phyloP scores from a whole-genome alignment of 2,329 filamentous ascomycete species.

The Fusarium pseudoanthophilum region DNA sequence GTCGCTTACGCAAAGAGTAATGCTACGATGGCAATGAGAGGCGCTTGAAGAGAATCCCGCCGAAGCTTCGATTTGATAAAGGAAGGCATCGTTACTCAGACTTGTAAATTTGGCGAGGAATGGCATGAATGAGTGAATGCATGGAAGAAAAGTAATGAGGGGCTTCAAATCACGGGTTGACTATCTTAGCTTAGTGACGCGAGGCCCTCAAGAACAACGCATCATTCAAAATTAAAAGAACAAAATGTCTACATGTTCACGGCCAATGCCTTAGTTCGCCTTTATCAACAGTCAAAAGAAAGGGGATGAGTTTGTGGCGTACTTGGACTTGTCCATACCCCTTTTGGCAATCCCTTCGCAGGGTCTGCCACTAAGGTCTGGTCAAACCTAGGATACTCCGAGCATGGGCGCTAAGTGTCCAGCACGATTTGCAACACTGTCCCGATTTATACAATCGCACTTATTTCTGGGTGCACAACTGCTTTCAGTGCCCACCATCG shows the following conservation, averaged over 20 bases:
- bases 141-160: fast-evolving
- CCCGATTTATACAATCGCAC: not conserved
- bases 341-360: not conserved
- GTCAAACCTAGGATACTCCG: not conserved
- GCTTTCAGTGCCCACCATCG: not conserved
- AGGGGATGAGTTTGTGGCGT: not conserved
- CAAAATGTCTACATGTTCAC: not conserved
- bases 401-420: not conserved
- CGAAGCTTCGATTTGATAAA: not conserved
- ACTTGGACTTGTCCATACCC: fast-evolving
- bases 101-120: fast-evolving
- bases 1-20: not conserved
- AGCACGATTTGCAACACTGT: not conserved
- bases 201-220: fast-evolving
- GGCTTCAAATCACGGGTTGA: not conserved
- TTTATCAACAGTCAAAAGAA: fast-evolving
- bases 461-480: not conserved
- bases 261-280: fast-evolving
- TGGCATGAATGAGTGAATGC: not conserved
- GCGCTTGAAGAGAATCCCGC: not conserved
- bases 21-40: not conserved
- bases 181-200: too few species aligned
- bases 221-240: not conserved
- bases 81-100: fast-evolving
- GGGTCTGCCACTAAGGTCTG: not conserved